phyloP scores from a whole-genome alignment of 225 moss, liverwort and hornwort species.

The Polytrichum formosum region DNA sequence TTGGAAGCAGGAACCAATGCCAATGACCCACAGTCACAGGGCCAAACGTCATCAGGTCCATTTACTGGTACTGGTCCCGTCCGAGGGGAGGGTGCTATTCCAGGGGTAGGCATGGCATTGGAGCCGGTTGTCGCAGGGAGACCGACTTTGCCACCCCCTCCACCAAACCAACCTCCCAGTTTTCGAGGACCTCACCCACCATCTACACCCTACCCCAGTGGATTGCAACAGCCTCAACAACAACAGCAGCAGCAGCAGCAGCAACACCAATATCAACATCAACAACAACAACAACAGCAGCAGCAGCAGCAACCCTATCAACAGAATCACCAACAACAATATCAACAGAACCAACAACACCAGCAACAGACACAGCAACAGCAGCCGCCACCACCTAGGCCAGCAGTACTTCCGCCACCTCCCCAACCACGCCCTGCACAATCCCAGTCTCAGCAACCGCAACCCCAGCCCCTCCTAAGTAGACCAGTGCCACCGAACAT shows the following conservation, averaged over 20 bases:
- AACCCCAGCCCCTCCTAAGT: conserved; percentile 34
- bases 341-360: conserved; percentile 47
- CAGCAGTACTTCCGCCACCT: conserved; percentile 54
- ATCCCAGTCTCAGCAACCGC: conserved; percentile 45
- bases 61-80: conserved; percentile 58
- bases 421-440: conserved; percentile 56
- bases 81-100: conserved; percentile 85
- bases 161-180: conserved; percentile 32
- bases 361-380: conserved; percentile 29
- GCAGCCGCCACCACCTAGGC: conserved; percentile 49
- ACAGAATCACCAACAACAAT: conserved; percentile 35
- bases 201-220: conserved; percentile 65
- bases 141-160: conserved; percentile 32
- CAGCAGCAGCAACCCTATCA: conserved; percentile 17
- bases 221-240: conserved; percentile 51
- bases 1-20: conserved; percentile 34
- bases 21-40: conserved; percentile 54
- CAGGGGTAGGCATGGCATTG: conserved; percentile 96
- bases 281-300: conserved; percentile 24
- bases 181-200: conserved; percentile 63
- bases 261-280: conserved; percentile 29
- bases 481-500: conserved; percentile 48
- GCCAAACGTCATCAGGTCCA: conserved; percentile 66
- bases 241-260: conserved; percentile 43
- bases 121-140: conserved; percentile 55